These are phyloP conservation scores for Lomentospora prolificans DNA, from an alignment of 2,329 filamentous ascomycete species.

Conservation along the genomic window DNA sequence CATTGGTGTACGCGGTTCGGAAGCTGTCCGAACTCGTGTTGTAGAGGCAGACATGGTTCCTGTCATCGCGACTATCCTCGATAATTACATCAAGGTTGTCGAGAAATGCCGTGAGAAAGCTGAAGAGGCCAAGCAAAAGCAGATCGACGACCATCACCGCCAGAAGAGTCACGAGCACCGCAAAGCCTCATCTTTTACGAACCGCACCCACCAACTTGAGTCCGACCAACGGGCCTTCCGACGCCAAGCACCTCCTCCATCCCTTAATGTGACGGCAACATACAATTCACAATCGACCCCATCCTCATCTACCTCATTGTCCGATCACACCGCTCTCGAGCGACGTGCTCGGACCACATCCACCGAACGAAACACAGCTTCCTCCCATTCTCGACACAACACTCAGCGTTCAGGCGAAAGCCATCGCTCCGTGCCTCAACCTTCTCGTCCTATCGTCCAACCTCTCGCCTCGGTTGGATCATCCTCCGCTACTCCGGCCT, in stretches of 20 bases:
- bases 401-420: conserved; percentile 42
- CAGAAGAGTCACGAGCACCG: conserved; percentile 41
- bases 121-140: conserved; percentile 70
- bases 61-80: conserved; percentile 93
- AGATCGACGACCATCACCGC: conserved; percentile 43
- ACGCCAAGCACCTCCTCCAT: conserved; percentile 73
- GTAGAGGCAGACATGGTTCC: conserved; percentile 99
- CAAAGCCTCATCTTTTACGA: conserved; percentile 41
- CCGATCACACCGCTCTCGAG: conserved; percentile 11
- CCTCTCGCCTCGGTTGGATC: conserved; percentile 54
- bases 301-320: conserved; percentile 20
- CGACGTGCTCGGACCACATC: background rate
- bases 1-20: conserved; percentile 91
- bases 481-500: background rate
- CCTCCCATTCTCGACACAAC: conserved; percentile 37
- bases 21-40: conserved; percentile 85
- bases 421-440: conserved; percentile 37
- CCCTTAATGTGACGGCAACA: conserved; percentile 40
- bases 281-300: conserved; percentile 22
- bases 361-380: background rate
- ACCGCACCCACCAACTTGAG: conserved; percentile 42
- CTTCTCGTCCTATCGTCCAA: conserved; percentile 47
- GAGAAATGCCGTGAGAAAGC: conserved; percentile 83
- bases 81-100: conserved; percentile 96
- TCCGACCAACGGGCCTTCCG: conserved; percentile 54